phyloP scores from a whole-genome alignment of 106 monocot species.

The Xerophyta viscosa region DNA sequence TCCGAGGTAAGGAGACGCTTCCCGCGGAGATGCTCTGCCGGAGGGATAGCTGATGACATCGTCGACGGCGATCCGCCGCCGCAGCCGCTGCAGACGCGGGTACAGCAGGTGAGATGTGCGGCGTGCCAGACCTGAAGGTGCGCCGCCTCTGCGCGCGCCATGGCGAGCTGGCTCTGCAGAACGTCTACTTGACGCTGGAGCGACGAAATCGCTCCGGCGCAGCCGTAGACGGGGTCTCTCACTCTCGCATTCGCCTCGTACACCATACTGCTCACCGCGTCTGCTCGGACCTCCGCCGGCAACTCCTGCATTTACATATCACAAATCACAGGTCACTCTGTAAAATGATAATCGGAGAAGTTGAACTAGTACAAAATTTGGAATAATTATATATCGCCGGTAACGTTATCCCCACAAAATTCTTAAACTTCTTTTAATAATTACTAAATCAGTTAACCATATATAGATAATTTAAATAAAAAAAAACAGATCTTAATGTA shows the following conservation, averaged over 20 bases:
- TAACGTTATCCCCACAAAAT: no score
- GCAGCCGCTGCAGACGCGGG: not conserved
- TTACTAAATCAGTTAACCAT: no score
- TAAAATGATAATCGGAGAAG: no score
- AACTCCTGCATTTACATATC: constrained; percentile 3
- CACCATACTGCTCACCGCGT: constrained; percentile 4
- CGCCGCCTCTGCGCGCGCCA: not conserved
- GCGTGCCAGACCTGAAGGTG: constrained; percentile 3
- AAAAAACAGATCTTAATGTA: no score
- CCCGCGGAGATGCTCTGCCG: no score
- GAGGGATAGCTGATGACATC: no score
- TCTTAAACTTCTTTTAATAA: no score
- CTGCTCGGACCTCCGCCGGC: not conserved
- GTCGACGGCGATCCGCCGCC: not conserved
- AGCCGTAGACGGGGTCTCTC: constrained; percentile 1
- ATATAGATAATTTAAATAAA: no score
- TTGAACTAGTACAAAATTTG: no score
- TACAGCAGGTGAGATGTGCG: not conserved
- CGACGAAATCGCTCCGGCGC: not conserved
- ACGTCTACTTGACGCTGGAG: constrained; percentile 3
- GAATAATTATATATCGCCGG: no score
- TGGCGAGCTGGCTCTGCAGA: not conserved
- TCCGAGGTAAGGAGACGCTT: no score
- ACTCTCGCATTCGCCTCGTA: constrained; percentile 4
- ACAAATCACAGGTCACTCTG: no score